These are phyloP conservation scores for Eucalyptus marginata DNA, from an alignment of 345 rosid species.

Conservation along the genomic window DNA sequence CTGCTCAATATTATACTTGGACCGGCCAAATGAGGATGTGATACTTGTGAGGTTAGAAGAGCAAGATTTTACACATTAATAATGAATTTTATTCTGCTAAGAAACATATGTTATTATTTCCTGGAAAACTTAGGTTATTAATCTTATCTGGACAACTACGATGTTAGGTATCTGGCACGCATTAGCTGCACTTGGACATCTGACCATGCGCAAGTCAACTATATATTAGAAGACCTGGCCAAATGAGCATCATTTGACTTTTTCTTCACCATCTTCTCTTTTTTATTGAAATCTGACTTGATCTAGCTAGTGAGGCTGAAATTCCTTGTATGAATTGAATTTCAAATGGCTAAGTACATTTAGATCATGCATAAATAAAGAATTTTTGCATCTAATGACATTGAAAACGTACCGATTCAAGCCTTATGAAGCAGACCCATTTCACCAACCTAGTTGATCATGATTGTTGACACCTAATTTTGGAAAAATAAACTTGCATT, in stretches of 20 bases:
- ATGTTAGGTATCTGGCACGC: background rate
- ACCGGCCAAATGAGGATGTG: background rate
- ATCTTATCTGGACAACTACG: background rate
- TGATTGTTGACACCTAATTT: too few species aligned
- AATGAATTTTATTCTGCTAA: background rate
- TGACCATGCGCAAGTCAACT: background rate
- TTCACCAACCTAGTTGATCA: background rate
- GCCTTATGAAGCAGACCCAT: background rate
- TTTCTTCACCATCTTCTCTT: background rate
- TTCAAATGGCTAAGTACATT: background rate
- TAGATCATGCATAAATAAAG: background rate
- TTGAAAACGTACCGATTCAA: background rate
- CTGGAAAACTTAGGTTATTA: background rate
- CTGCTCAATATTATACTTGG: background rate
- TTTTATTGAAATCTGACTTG: background rate
- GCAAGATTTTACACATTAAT: background rate
- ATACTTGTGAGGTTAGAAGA: background rate
- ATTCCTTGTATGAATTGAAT: background rate
- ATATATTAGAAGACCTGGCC: background rate
- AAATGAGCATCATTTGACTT: background rate
- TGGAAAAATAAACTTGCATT: too few species aligned
- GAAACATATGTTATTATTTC: background rate
- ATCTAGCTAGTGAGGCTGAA: background rate
- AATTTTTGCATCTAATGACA: background rate
- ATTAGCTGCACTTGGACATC: background rate